Conservation (phyloP, 352 stramenopile genomes). For the Elongisporangium undulatum region DNA sequence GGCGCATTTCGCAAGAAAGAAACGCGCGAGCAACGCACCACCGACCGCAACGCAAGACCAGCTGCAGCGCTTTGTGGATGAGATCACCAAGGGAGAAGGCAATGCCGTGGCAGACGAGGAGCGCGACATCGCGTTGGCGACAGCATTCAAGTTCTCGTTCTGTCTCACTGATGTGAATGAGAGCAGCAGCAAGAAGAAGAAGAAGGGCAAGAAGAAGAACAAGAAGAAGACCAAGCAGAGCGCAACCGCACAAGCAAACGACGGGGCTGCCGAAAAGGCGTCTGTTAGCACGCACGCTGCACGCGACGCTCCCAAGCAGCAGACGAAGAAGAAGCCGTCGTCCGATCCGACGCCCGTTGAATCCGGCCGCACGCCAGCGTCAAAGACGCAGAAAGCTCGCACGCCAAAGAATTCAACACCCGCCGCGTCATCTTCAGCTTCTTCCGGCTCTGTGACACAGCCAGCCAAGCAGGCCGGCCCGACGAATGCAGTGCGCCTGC, state of each 20-base stretch:
- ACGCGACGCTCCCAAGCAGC: neutral
- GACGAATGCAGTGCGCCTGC: slow-evolving; percentile 15
- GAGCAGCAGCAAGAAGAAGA: slow-evolving; percentile 26
- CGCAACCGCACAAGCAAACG: neutral
- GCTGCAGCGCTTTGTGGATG: neutral
- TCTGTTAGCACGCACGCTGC: no score
- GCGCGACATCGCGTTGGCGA: neutral
- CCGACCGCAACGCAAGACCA: neutral
- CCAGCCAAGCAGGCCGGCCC: no score
- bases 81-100: neutral
- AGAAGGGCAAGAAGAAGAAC: slow-evolving; percentile 13
- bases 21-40: neutral
- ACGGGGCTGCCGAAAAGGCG: neutral
- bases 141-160: slow-evolving; percentile 11
- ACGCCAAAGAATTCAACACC: no score
- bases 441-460: neutral
- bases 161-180: slow-evolving; percentile 7
- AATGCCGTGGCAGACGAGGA: neutral
- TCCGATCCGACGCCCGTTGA: no score
- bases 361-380: no score
- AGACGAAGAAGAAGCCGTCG: neutral
- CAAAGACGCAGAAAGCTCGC: no score
- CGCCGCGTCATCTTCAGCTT: no score
- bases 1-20: slow-evolving; percentile 13
- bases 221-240: slow-evolving; percentile 1